These are phyloP conservation scores for Noccaea caerulescens DNA, from an alignment of 345 rosid species.

Conservation along the genomic window DNA sequence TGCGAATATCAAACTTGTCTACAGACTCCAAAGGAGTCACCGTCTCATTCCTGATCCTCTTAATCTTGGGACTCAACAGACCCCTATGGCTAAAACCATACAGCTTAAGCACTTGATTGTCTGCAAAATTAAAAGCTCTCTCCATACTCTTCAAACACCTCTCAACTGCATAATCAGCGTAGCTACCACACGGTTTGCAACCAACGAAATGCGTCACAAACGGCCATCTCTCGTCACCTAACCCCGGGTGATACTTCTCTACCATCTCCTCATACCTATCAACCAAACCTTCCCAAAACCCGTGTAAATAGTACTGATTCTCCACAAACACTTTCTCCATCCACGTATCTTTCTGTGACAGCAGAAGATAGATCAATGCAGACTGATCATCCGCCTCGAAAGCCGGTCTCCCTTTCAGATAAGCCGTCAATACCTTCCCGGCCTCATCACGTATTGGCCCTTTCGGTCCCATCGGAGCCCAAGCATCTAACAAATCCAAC, in stretches of 20 bases:
- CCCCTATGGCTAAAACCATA: conserved; percentile 94
- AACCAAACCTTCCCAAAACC: conserved; percentile 97
- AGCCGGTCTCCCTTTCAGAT: conserved; percentile 85
- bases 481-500: conserved; percentile 89
- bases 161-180: conserved; percentile 93
- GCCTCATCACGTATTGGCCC: conserved; percentile 88
- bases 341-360: conserved; percentile 85
- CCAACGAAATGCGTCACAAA: conserved; percentile 97
- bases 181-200: conserved; percentile 97
- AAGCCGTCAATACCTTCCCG: conserved; percentile 84
- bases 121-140: conserved; percentile 94
- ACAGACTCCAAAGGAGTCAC: conserved; percentile 71
- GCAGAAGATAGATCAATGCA: conserved; percentile 81
- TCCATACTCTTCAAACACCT: conserved; percentile 90
- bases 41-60: conserved; percentile 88
- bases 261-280: conserved; percentile 96
- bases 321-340: conserved; percentile 88
- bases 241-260: conserved; percentile 92
- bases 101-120: conserved; percentile 88
- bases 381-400: conserved; percentile 98
- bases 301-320: conserved; percentile 89
- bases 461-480: conserved; percentile 98
- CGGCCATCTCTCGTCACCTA: conserved; percentile 99
- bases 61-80: conserved; percentile 92
- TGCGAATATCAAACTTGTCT: conserved; percentile 85